Conservation (phyloP, 306 rosid species). For the Potentilla sterilis region DNA sequence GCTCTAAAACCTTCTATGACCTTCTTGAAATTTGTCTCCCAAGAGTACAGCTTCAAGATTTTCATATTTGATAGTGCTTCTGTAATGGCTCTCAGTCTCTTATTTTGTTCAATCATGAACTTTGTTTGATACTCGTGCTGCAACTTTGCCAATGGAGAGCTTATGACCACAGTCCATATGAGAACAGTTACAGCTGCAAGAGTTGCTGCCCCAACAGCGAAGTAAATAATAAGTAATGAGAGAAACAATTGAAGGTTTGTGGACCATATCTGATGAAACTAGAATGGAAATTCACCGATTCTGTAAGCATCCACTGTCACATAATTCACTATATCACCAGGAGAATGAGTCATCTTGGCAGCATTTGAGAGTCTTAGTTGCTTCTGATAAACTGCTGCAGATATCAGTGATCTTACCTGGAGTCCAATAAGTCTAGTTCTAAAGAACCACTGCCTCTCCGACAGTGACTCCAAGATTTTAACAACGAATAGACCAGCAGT, state of each 20-base stretch:
- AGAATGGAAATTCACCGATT: slow-evolving; percentile 21
- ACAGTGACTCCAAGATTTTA: slow-evolving; percentile 23
- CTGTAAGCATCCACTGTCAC: slow-evolving; percentile 24
- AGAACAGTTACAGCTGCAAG: slow-evolving; percentile 24
- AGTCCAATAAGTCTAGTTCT: slow-evolving; percentile 22
- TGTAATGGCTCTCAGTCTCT: slow-evolving; percentile 22
- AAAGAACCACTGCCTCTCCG: slow-evolving; percentile 24
- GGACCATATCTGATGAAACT: slow-evolving; percentile 34
- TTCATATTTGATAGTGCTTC: slow-evolving; percentile 34
- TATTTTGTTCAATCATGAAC: slow-evolving; percentile 30
- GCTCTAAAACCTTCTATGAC: slow-evolving; percentile 20
- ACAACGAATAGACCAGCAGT: slow-evolving; percentile 20
- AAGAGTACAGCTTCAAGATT: slow-evolving; percentile 33
- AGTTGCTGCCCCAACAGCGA: slow-evolving; percentile 27
- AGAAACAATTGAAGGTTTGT: slow-evolving; percentile 28
- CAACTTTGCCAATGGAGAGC: slow-evolving; percentile 29
- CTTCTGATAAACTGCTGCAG: slow-evolving; percentile 28
- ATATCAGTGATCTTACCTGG: slow-evolving; percentile 23
- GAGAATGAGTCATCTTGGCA: slow-evolving; percentile 22
- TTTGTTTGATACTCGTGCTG: slow-evolving; percentile 32
- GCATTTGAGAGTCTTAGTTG: slow-evolving; percentile 24
- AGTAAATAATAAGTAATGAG: slow-evolving; percentile 22
- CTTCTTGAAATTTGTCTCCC: slow-evolving; percentile 32
- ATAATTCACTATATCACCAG: slow-evolving; percentile 29
- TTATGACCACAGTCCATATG: slow-evolving; percentile 20